A percentile compares a stretch with the other conserved stretches of the same genome.
These are phyloP conservation scores for Talaromyces albobiverticillius DNA, from an alignment of 2,329 filamentous ascomycete genomes.

Conservation along the genomic window DNA sequence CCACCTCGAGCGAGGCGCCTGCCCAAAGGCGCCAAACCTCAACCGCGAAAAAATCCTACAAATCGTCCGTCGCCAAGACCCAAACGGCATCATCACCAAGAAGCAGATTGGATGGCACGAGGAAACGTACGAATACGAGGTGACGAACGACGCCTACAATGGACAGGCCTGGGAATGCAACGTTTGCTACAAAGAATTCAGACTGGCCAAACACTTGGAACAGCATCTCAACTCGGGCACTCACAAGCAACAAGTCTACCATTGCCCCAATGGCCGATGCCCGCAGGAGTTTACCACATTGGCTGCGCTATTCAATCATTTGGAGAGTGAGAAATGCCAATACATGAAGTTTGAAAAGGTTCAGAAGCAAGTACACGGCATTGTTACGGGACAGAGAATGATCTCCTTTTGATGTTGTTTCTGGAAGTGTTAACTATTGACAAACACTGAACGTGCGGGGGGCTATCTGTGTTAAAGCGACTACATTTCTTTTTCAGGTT, in stretches of 20 bases:
- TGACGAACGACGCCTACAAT: slow-evolving; percentile 46
- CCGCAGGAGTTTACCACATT: slow-evolving; percentile 36
- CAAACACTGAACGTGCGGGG: neutral
- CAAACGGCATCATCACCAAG: slow-evolving; percentile 49
- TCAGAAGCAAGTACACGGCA: slow-evolving; percentile 23
- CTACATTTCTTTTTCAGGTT: neutral
- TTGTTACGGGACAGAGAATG: slow-evolving; percentile 16
- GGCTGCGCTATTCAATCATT: slow-evolving; percentile 44
- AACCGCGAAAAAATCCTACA: slow-evolving; percentile 50
- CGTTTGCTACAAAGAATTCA: slow-evolving; percentile 51
- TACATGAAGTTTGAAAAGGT: slow-evolving; percentile 42
- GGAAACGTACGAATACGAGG: slow-evolving; percentile 30
- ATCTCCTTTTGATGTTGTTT: slow-evolving; percentile 16
- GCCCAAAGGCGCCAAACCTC: slow-evolving; percentile 44
- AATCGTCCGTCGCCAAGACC: slow-evolving; percentile 47
- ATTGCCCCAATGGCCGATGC: slow-evolving; percentile 43
- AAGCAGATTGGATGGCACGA: slow-evolving; percentile 49
- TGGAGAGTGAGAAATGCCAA: slow-evolving; percentile 45
- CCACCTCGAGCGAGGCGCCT: slow-evolving; percentile 58
- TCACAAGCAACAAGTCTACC: slow-evolving; percentile 49
- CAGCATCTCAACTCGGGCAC: slow-evolving; percentile 54
- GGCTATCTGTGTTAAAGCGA: neutral
- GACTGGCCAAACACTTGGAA: slow-evolving; percentile 37
- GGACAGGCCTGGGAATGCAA: slow-evolving; percentile 51
- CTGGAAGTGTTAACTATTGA: neutral